Conservation (phyloP, 257 asterid species). For the Nicotiana paniculata region DNA sequence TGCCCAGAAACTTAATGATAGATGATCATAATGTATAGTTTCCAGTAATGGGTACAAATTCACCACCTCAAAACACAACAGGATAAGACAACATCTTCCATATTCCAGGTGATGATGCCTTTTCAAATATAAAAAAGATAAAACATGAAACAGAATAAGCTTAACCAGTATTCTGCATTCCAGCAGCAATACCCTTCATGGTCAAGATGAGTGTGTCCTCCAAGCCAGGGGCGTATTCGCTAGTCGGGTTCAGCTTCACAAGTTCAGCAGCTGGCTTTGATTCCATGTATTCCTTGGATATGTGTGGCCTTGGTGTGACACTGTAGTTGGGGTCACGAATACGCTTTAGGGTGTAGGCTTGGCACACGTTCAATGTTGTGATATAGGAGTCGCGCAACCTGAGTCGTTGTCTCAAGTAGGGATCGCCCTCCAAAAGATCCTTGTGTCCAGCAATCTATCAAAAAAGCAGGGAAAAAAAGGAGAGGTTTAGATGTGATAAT, state of each 20-base stretch:
- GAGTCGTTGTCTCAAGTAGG: slow-evolving; percentile 42
- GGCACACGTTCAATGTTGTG: slow-evolving; percentile 40
- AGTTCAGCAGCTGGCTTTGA: slow-evolving; percentile 34
- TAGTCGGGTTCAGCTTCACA: slow-evolving; percentile 35
- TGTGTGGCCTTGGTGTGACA: slow-evolving; percentile 39
- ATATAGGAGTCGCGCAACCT: slow-evolving; percentile 41
- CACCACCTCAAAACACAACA: neutral
- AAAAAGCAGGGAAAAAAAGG: neutral
- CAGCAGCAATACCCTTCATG: slow-evolving; percentile 60
- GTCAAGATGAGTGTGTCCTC: slow-evolving; percentile 53
- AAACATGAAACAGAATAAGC: neutral
- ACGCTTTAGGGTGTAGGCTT: slow-evolving; percentile 41
- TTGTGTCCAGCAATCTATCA: slow-evolving; percentile 43
- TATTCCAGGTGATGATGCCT: neutral
- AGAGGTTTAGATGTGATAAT: neutral
- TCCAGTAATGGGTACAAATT: neutral
- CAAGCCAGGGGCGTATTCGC: slow-evolving; percentile 49
- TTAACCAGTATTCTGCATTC: slow-evolving; percentile 54
- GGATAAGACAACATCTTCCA: neutral
- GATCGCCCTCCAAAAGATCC: slow-evolving; percentile 49
- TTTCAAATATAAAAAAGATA: neutral
- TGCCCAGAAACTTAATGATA: neutral
- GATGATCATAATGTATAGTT: neutral
- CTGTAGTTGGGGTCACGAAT: slow-evolving; percentile 37
- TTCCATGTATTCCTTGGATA: slow-evolving; percentile 34